Conservation (phyloP, 768 basidiomycete species). For the Termitomyces heimii region DNA sequence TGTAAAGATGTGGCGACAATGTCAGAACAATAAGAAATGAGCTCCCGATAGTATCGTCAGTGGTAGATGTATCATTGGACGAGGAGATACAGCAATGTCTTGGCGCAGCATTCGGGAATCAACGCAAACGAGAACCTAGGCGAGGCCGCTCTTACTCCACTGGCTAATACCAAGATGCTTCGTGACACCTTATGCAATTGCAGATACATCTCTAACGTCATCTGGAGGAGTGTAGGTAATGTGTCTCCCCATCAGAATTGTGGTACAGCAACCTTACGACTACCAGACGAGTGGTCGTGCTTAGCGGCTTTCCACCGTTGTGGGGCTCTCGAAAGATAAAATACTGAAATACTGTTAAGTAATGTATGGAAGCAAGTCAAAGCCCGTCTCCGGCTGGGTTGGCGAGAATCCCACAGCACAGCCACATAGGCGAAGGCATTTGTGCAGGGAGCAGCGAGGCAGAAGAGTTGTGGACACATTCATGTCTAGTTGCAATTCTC, state of each 20-base stretch:
- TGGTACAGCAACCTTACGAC: background rate
- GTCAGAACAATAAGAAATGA: background rate
- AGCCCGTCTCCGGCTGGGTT: no score
- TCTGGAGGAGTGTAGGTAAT: background rate
- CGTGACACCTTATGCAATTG: background rate
- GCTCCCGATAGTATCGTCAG: background rate
- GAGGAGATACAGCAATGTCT: background rate
- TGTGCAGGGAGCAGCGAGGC: no score
- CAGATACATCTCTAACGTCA: background rate
- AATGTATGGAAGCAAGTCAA: no score
- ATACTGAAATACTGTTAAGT: no score
- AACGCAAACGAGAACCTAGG: background rate
- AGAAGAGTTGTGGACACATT: no score
- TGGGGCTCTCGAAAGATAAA: background rate
- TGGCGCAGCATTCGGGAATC: background rate
- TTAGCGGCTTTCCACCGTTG: background rate
- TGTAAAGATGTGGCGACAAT: background rate
- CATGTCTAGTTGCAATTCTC: no score
- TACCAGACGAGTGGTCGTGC: background rate
- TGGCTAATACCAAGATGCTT: background rate
- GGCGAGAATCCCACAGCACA: no score
- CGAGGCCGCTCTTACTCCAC: no score
- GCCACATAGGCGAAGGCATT: no score
- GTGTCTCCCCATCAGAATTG: background rate
- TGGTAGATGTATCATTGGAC: background rate